Conservation (phyloP, 495 filamentous ascomycete genomes). For the Aspergillus leporis region DNA sequence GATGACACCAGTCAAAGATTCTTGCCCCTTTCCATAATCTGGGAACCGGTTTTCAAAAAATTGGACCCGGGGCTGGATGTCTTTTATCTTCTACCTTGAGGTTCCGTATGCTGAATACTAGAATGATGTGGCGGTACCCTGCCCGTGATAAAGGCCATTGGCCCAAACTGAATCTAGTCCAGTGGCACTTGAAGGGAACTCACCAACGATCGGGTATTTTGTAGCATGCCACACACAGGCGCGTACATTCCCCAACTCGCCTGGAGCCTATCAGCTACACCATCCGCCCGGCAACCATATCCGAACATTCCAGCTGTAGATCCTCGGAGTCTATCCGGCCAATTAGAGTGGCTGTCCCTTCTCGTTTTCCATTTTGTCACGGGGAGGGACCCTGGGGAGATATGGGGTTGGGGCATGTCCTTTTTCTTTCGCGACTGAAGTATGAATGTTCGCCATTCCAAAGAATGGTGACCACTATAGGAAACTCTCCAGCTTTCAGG, state of each 20-base stretch:
- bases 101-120: no score
- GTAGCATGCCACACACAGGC: background rate
- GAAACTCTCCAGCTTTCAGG: background rate
- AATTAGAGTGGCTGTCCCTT: background rate
- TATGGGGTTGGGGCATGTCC: background rate
- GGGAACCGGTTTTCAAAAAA: no score
- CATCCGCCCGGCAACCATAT: background rate
- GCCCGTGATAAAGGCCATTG: no score
- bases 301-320: background rate
- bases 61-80: no score
- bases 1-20: no score
- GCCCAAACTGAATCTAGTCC: no score
- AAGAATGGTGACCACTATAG: background rate
- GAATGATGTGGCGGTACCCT: no score
- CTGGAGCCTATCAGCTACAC: background rate
- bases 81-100: no score
- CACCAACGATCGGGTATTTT: no score
- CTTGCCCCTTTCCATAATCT: no score
- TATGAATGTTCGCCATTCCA: constrained; percentile 1
- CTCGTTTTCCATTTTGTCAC: background rate
- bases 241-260: background rate
- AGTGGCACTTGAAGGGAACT: no score
- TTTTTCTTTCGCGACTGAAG: background rate
- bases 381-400: background rate
- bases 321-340: background rate